These are phyloP conservation scores for Ophiocordyceps camponoti-rufipedis DNA, from an alignment of 2,329 filamentous ascomycete species.

Conservation along the genomic window DNA sequence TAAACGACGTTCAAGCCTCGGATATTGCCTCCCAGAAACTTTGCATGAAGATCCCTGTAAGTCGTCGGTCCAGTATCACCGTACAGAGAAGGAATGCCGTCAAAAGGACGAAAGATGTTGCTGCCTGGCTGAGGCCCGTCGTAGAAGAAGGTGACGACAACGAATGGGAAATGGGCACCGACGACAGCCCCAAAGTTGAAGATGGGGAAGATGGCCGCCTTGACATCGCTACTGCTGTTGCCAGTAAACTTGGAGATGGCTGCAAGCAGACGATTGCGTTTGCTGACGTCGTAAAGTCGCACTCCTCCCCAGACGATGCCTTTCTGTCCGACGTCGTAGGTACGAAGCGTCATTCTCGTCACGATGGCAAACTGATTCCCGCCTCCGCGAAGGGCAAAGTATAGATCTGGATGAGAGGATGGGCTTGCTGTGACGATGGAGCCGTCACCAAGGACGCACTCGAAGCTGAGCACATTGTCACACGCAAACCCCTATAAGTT, in stretches of 20 bases:
- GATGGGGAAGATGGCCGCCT: conserved; percentile 41
- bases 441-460: conserved; percentile 33
- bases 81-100: conserved; percentile 20
- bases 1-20: conserved; percentile 6
- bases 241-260: conserved; percentile 36
- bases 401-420: conserved; percentile 27
- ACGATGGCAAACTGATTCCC: conserved; percentile 38
- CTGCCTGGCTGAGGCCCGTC: conserved; percentile 32
- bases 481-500: conserved; percentile 1
- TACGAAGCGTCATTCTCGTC: conserved; percentile 23
- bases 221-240: conserved; percentile 38
- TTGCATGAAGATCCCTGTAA: conserved; percentile 21
- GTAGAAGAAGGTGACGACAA: conserved; percentile 45
- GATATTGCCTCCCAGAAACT: conserved; percentile 3
- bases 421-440: conserved; percentile 25
- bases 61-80: conserved; percentile 27
- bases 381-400: conserved; percentile 33
- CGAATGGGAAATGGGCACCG: conserved; percentile 19
- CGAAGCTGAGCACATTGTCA: conserved; percentile 20
- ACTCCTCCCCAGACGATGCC: conserved; percentile 23
- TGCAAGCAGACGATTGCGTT: conserved; percentile 18
- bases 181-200: conserved; percentile 15
- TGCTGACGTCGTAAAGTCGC: conserved; percentile 14
- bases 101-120: conserved; percentile 38
- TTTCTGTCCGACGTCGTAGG: conserved; percentile 19